Evolutionary conservation across 495 filamentous ascomycete genomes (phyloP), one percentile per base, ranked within the genome.

Genomic region (Hypoxylon rickii): DNA sequence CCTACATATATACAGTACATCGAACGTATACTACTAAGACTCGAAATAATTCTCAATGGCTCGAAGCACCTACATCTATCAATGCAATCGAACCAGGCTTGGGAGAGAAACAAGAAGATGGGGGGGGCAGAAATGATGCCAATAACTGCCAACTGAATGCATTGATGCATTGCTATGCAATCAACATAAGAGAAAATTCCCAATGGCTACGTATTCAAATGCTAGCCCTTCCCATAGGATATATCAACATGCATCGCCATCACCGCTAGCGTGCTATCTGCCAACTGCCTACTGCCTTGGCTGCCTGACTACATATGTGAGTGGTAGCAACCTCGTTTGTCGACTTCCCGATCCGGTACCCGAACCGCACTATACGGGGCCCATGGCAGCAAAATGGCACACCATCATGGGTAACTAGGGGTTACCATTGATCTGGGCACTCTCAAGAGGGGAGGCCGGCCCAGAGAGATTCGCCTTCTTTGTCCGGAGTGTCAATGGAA

Each of bases 401-500:
- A n/a, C n/a, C n/a, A n/a, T n/a, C n/a, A n/a, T n/a, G n/a, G n/a
- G n/a, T n/a, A n/a, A n/a, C n/a, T 45, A 44, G 42, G 60, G 52
- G 29, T 55, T 71, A 20, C 76, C 76, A 47, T 79, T 79, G n/a
- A 69, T 55, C 51, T 72, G 71, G 11, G 67, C 48, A 15, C 64
- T 63, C 22, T 70, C 70, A 0, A 74, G 64, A n/a, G 74, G 72
- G 20, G 72, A 73, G 11, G 56, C 71, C 1, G 68, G 61, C 1
- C 67, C 73, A 1, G 69, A 53, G 17, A 66, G 22, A 39, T 20
- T 44, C 7, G 55, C 24, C 21, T 70, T 69, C 69, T 80, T 82
- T 34, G 75, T 72, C 58, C 83, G 73, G 39, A 97, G 78, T 2
- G 90, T 96, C 24, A 97, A 81, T 17, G 93, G 92, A 79, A 94